A percentile compares a stretch with the other conserved stretches of the same genome.
phyloP scores from a whole-genome alignment of 2,329 filamentous ascomycete genomes.

The Xylaria sp. region DNA sequence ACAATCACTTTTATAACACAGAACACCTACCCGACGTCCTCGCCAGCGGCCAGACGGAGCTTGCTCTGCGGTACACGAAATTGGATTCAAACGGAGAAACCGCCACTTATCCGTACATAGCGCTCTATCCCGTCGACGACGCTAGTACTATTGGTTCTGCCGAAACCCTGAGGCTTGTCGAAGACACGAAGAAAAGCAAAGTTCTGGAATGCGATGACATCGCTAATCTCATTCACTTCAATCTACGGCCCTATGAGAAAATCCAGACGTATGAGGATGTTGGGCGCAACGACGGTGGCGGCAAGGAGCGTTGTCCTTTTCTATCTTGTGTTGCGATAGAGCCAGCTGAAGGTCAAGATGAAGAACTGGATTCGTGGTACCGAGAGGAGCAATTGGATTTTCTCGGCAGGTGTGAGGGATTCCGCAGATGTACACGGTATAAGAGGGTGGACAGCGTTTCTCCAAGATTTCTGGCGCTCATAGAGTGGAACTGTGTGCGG shows the following conservation, averaged over 20 bases:
- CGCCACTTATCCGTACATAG: conserved; percentile 5
- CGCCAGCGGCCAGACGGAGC: not conserved
- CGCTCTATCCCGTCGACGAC: conserved; percentile 18
- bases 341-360: conserved; percentile 1
- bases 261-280: conserved; percentile 9
- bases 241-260: conserved; percentile 11
- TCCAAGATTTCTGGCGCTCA: conserved; percentile 13
- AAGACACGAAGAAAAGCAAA: conserved; percentile 1
- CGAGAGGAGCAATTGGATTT: conserved; percentile 3
- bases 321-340: conserved; percentile 10
- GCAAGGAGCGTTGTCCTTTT: not conserved
- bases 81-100: not conserved
- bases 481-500: conserved; percentile 12
- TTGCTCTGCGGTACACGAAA: conserved; percentile 24
- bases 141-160: not conserved
- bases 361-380: conserved; percentile 12
- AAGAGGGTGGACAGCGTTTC: not conserved
- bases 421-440: conserved; percentile 15
- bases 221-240: conserved; percentile 4
- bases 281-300: not conserved
- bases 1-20: conserved; percentile 17
- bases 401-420: not conserved
- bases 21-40: conserved; percentile 11
- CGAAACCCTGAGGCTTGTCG: not conserved
- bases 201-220: conserved; percentile 10